phyloP scores from a whole-genome alignment of 768 basidiomycete genomes.

The Rhizopogon vesiculosus region DNA sequence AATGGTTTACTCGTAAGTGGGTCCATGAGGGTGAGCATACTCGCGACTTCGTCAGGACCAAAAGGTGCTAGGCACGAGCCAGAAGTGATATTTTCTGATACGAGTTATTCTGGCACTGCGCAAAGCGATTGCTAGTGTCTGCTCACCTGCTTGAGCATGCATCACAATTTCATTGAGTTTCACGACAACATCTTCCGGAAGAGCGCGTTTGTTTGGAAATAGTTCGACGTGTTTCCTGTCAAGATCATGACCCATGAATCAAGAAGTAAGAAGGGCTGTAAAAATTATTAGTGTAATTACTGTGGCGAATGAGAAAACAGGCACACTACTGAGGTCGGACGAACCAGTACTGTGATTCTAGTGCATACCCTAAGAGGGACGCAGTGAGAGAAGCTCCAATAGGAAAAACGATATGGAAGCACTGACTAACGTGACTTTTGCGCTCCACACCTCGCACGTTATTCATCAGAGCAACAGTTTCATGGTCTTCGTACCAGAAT shows the following conservation, averaged over 20 bases:
- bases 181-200: not conserved
- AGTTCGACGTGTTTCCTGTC: not conserved
- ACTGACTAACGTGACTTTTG: no score
- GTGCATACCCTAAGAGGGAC: no score
- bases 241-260: no score
- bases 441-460: no score
- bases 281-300: not conserved
- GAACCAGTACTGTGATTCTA: no score
- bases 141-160: constrained; percentile 3
- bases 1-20: constrained; percentile 25
- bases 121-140: not conserved
- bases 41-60: constrained; percentile 27
- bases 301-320: no score
- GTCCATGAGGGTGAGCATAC: constrained; percentile 27
- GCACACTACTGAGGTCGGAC: no score
- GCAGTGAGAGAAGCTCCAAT: no score
- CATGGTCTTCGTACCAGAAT: no score
- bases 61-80: constrained; percentile 33
- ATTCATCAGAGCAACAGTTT: no score
- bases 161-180: constrained; percentile 2
- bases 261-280: not conserved
- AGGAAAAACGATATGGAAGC: no score
- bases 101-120: constrained; percentile 20
- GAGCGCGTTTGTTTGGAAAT: constrained; percentile 16
- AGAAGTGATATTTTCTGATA: constrained; percentile 34